Evolutionary conservation across 2,329 filamentous ascomycete species (phyloP).

Genomic region (Nectriaceae sp.): DNA sequence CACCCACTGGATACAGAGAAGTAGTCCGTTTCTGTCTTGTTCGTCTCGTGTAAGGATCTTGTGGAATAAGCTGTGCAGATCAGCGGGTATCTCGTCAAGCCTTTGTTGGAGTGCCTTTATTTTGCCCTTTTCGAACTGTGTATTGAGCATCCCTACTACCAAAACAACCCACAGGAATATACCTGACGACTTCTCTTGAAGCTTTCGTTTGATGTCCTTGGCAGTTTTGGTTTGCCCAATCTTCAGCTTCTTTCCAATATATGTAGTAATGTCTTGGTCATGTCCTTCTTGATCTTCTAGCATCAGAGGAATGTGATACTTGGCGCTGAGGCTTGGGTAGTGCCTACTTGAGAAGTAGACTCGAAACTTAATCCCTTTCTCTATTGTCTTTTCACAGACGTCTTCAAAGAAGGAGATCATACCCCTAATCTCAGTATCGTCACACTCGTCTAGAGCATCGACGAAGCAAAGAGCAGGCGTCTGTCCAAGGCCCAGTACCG

Average conservation of each 20-base stretch:
- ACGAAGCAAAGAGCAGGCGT: constrained; percentile 18
- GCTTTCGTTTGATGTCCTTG: constrained; percentile 13
- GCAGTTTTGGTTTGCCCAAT: constrained; percentile 2
- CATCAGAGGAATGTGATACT: constrained; percentile 25
- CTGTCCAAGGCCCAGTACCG: not conserved
- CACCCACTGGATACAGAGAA: constrained; percentile 52
- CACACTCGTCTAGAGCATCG: constrained; percentile 50
- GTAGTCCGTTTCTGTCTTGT: constrained; percentile 40
- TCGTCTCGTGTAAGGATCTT: constrained; percentile 51
- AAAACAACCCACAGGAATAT: constrained; percentile 48
- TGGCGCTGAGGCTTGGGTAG: constrained; percentile 43
- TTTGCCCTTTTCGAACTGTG: constrained; percentile 31
- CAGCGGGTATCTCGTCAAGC: constrained; percentile 38
- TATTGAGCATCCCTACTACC: constrained; percentile 41
- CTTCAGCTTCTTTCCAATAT: constrained; percentile 13
- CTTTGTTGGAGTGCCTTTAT: constrained; percentile 24
- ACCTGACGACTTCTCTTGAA: constrained; percentile 39
- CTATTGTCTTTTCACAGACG: constrained; percentile 30
- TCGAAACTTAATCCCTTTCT: constrained; percentile 21
- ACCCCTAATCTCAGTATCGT: constrained; percentile 38
- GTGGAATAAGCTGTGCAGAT: constrained; percentile 50
- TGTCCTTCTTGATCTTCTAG: constrained; percentile 31
- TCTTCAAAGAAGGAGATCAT: constrained; percentile 45
- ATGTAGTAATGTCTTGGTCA: constrained; percentile 26
- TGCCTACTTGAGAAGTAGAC: constrained; percentile 49